Base-by-base conservation (phyloP, 352 stramenopile genomes). In the Pythium monospermum region DNA sequence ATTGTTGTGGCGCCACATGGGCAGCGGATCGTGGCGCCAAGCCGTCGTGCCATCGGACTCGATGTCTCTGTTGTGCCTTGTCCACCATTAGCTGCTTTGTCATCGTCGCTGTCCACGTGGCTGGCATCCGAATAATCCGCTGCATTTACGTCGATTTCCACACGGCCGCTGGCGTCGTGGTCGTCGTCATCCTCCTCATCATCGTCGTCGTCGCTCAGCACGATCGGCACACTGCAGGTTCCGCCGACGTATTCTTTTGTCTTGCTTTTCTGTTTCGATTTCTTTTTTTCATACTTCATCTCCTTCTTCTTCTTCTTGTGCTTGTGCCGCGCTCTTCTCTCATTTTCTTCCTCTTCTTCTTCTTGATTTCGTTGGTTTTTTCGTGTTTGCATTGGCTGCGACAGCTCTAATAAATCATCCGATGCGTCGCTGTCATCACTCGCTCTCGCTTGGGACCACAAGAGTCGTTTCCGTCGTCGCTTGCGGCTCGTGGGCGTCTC, bases 21-120 rank as follows among this genome's bases (percentile, higher is more conserved):
- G 49, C 81, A 91, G 31, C 59, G 66, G 56, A 89, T 86, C 13
- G 76, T 60, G 21, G 68, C 73, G 22, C 43, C 6, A 56, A 22
- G 45, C 32, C 27, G 62, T 61, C 15, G 59, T 36, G 12, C 65
- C 54, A 3, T 23, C 36, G 43, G 59, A 46, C 42, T 40, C 44
- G 26, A 49, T 54, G 0, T 52, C 49, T 47, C 61, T 32, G 42
- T 52, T 49, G 40, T 13, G 15, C 15, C 47, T 30, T 37, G n/a
- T n/a, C n/a, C n/a, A n/a, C n/a, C n/a, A n/a, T n/a, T n/a, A n/a
- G 30, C 3, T 5, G 19, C 11, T 32, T 13, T 13, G 6, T 19
- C 43, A 6, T 10, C 28, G 13, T 35, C 30, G 30, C 30, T 35
- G 30, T 35, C 30, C 30, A 35, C 30, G 13, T 35, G 30, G 30